A percentile compares a stretch with the other conserved stretches of the same genome.
These are phyloP conservation scores for Sedum album DNA, from an alignment of 164 flowering plant species.

Conservation along the genomic window DNA sequence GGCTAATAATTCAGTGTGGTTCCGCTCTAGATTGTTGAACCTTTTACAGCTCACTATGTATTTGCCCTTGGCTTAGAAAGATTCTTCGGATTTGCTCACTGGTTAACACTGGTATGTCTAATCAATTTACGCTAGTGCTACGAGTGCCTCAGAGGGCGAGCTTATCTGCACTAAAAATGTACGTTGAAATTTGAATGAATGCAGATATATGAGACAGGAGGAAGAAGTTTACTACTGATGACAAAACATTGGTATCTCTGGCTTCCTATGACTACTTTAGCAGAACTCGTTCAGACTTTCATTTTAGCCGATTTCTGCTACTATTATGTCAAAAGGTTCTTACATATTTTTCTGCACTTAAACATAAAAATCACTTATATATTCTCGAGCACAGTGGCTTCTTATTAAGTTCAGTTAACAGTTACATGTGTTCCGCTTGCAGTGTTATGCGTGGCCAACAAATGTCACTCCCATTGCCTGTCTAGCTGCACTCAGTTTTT, in stretches of 20 bases:
- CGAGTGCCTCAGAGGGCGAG: too few species aligned
- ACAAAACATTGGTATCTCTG: not conserved
- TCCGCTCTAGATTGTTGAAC: slow-evolving; percentile 10
- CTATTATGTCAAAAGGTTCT: slow-evolving; percentile 7
- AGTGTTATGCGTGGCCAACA: not conserved
- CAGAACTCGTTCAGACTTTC: slow-evolving; percentile 9
- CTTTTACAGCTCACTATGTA: slow-evolving; percentile 15
- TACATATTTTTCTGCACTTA: too few species aligned
- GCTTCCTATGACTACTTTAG: not conserved
- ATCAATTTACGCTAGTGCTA: too few species aligned
- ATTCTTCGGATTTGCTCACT: slow-evolving; percentile 7
- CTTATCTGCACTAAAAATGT: too few species aligned
- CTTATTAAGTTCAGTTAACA: not conserved
- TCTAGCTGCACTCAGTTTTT: too few species aligned
- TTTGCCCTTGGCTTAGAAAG: slow-evolving; percentile 14
- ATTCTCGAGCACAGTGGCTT: too few species aligned
- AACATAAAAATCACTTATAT: not conserved
- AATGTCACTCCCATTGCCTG: slow-evolving; percentile 1
- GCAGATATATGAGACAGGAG: slow-evolving; percentile 1
- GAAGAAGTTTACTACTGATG: not conserved
- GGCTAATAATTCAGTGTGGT: not conserved
- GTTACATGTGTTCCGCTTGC: not conserved
- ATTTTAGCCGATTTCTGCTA: slow-evolving; percentile 9
- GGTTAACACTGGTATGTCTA: slow-evolving; percentile 6
- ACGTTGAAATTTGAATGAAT: not conserved